phyloP scores from a whole-genome alignment of 2,329 filamentous ascomycete genomes.

The Hypoxylon sp. region DNA sequence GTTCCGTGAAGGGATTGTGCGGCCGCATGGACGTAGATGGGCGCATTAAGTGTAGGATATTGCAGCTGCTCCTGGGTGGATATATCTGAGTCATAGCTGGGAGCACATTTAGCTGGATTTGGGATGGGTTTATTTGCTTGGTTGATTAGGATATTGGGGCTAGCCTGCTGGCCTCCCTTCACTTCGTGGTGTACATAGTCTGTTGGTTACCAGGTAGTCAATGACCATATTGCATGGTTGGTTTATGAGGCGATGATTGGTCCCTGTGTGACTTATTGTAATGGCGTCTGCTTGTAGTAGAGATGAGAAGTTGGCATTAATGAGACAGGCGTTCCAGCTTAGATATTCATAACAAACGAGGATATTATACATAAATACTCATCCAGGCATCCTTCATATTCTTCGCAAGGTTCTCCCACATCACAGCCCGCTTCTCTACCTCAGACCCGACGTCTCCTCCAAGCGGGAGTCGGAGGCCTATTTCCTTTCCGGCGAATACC shows the following conservation, averaged over 20 bases:
- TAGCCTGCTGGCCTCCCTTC: slow-evolving; percentile 8
- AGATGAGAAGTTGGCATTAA: not conserved
- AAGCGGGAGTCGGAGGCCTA: slow-evolving; percentile 36
- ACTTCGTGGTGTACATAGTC: slow-evolving; percentile 12
- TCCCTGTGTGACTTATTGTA: not conserved
- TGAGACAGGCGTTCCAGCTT: not conserved
- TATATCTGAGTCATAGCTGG: not conserved
- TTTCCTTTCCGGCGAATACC: slow-evolving; percentile 38
- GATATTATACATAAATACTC: slow-evolving; percentile 23
- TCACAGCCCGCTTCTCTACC: slow-evolving; percentile 23
- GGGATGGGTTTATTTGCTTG: not conserved
- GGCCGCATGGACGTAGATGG: slow-evolving; percentile 2
- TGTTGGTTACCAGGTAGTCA: slow-evolving; percentile 2
- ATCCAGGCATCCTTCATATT: slow-evolving; percentile 33
- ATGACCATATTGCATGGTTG: not conserved
- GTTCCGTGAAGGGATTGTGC: not conserved
- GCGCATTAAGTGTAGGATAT: not conserved
- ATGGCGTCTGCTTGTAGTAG: not conserved
- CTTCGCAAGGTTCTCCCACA: slow-evolving; percentile 16
- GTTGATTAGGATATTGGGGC: not conserved
- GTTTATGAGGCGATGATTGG: not conserved
- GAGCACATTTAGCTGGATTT: not conserved
- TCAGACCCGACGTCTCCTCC: slow-evolving; percentile 30
- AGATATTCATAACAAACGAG: not conserved
- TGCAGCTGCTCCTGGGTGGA: not conserved